Conservation (phyloP, 257 asterid genomes). For the Gynochthodes officinalis region DNA sequence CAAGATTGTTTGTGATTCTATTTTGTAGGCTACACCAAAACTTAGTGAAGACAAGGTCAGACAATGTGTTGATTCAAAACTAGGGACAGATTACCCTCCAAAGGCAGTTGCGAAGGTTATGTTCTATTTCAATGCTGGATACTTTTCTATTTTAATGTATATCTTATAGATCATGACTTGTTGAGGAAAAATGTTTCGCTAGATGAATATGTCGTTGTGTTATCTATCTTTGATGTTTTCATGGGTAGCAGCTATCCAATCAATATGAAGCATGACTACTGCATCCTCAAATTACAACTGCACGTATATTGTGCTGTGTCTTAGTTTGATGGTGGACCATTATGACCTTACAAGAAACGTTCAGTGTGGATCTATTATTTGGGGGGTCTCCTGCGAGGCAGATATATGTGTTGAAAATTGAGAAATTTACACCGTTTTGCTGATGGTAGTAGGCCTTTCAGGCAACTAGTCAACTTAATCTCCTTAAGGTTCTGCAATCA, state of each 20-base stretch:
- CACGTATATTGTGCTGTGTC: background rate
- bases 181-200: background rate
- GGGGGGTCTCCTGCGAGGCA: background rate
- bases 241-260: background rate
- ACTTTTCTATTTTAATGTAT: background rate
- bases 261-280: too few species aligned
- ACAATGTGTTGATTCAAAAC: conserved; percentile 63
- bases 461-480: too few species aligned
- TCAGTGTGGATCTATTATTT: background rate
- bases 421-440: background rate
- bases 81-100: conserved; percentile 68
- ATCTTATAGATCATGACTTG: conserved; percentile 1
- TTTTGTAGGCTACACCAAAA: conserved; percentile 64
- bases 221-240: background rate
- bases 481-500: too few species aligned
- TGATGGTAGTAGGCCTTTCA: background rate
- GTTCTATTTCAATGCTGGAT: background rate
- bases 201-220: background rate
- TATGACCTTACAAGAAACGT: background rate
- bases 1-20: background rate
- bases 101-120: conserved; percentile 82
- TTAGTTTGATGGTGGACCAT: background rate
- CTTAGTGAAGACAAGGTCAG: conserved; percentile 84
- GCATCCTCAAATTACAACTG: background rate
- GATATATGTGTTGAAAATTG: background rate